Base-by-base conservation (phyloP, 345 rosid species). In the Camelina sativa region DNA sequence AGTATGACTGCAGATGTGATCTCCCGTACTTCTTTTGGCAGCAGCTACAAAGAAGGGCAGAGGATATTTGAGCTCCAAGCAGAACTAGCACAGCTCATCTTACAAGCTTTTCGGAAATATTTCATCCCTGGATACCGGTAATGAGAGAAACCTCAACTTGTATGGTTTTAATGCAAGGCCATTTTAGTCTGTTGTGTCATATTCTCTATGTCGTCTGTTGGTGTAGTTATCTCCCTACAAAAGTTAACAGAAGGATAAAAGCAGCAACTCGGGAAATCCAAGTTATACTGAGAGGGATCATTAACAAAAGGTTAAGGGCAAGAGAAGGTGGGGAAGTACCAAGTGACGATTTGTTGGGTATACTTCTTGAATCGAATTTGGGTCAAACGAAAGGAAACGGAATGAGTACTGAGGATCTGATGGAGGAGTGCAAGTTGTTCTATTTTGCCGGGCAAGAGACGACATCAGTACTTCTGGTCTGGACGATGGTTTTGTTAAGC, bases 361-460 rank as follows among this genome's bases (percentile, higher is more conserved):
- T 81, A 15, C 71, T 86, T 51, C 58, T 86, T 43, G 84, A 86
- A 68, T 86, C 88, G 1, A 76, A 76, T 69, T 0, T 11, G 20
- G 35, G 52, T 0, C 65, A 77, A 63, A 8, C 11, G 2, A 15
- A 75, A 67, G 79, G 74, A 53, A 22, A 69, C 47, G 73, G 82
- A 60, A 68, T 84, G 80, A 83, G 78, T 19, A 73, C 44, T 13
- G 73, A 81, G 8, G 93, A 88, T 4, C 80, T 91, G 25, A 71
- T 88, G 9, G 86, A 89, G 4, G 91, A 91, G 41, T 89, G 90
- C 76, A 91, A 81, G 71, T n/a, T 86, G 38, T 91, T 89, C 64
- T 89, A 85, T 67, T 67, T 91, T 8, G 85, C 89, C 0, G 96
- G 93, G 7, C 85, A 88, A 12, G 93, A 86, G 78, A 85, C 97